phyloP scores from a whole-genome alignment of 768 basidiomycete species.

The Amanita thiersii region DNA sequence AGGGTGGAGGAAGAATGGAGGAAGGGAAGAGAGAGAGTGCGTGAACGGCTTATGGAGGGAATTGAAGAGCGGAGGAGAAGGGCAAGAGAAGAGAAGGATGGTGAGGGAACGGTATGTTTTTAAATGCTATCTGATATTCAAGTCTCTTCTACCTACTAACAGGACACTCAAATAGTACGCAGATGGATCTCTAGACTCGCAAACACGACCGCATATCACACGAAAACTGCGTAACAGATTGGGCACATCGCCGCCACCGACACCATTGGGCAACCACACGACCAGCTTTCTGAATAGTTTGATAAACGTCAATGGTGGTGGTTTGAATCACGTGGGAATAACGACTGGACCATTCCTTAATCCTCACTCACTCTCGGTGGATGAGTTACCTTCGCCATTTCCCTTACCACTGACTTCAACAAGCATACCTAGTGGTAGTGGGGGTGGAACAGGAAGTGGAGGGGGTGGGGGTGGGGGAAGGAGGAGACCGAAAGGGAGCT shows the following conservation, averaged over 20 bases:
- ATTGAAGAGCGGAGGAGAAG: slow-evolving; percentile 74
- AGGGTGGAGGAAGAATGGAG: slow-evolving; percentile 80
- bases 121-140: slow-evolving; percentile 19
- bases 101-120: slow-evolving; percentile 74
- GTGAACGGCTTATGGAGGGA: slow-evolving; percentile 74
- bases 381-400: slow-evolving; percentile 83
- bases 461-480: slow-evolving; percentile 28
- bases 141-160: slow-evolving; percentile 6
- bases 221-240: slow-evolving; percentile 80
- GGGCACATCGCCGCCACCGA: slow-evolving; percentile 71
- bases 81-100: slow-evolving; percentile 84
- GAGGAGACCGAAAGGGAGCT: slow-evolving; percentile 45
- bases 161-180: slow-evolving; percentile 9
- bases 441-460: slow-evolving; percentile 20
- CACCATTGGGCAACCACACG: slow-evolving; percentile 41
- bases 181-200: slow-evolving; percentile 71
- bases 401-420: slow-evolving; percentile 62
- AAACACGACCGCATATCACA: slow-evolving; percentile 73
- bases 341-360: slow-evolving; percentile 66
- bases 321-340: slow-evolving; percentile 29
- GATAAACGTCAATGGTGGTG: slow-evolving; percentile 15
- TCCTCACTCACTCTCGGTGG: slow-evolving; percentile 78
- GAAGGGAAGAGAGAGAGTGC: slow-evolving; percentile 63
- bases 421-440: slow-evolving; percentile 25
- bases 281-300: too few relatives aligned